phyloP scores from a whole-genome alignment of 1,284 basidiomycete species.

The Ceratorhiza oryzae-sativae region DNA sequence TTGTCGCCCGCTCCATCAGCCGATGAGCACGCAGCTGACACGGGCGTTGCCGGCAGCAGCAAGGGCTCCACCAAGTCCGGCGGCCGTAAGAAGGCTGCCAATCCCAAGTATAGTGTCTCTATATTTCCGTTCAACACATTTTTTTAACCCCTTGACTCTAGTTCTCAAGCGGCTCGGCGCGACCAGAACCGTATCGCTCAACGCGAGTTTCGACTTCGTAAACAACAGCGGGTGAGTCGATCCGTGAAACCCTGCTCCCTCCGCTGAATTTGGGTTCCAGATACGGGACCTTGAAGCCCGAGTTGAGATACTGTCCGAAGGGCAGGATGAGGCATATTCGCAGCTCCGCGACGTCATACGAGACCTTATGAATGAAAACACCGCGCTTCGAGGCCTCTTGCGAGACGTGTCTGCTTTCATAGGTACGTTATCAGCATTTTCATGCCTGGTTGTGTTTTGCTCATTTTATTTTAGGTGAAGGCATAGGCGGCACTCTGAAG shows the following conservation, averaged over 20 bases:
- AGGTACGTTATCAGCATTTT: slow-evolving; percentile 46
- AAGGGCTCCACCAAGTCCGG: slow-evolving; percentile 29
- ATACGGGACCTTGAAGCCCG: slow-evolving; percentile 92
- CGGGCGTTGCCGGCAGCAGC: background rate
- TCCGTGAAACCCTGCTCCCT: background rate
- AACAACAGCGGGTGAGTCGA: slow-evolving; percentile 75
- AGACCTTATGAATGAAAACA: slow-evolving; percentile 90
- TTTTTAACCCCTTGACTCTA: slow-evolving; percentile 47
- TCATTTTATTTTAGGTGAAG: slow-evolving; percentile 61
- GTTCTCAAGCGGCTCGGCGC: slow-evolving; percentile 82
- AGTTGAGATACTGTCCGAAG: slow-evolving; percentile 87
- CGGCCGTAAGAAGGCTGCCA: slow-evolving; percentile 38
- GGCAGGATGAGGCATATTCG: slow-evolving; percentile 83
- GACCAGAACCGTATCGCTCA: slow-evolving; percentile 94
- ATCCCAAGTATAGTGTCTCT: slow-evolving; percentile 36
- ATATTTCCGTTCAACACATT: background rate
- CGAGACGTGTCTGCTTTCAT: slow-evolving; percentile 79
- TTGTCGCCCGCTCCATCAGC: slow-evolving; percentile 27
- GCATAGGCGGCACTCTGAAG: slow-evolving; percentile 71
- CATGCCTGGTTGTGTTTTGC: background rate
- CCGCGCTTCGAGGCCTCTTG: slow-evolving; percentile 78
- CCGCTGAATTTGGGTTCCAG: slow-evolving; percentile 53
- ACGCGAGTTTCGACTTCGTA: slow-evolving; percentile 87
- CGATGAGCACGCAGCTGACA: background rate
- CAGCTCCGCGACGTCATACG: slow-evolving; percentile 83